These are phyloP conservation scores for Basipetospora chlamydospora DNA, from an alignment of 2,329 filamentous ascomycete genomes.

Conservation along the genomic window DNA sequence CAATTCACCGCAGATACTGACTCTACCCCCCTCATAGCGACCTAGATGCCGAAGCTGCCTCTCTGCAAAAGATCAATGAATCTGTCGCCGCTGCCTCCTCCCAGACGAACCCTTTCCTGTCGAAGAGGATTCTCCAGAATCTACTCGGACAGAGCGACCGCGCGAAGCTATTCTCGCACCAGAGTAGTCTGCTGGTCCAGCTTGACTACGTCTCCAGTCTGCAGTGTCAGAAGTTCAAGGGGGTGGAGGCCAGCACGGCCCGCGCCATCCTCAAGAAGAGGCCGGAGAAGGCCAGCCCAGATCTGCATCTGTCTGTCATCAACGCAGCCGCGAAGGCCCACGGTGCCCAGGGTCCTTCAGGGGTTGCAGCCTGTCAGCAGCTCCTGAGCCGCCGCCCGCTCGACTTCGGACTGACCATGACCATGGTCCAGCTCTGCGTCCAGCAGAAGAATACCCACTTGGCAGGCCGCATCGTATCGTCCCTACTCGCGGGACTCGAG, in stretches of 20 bases:
- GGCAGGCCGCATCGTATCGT: slow-evolving; percentile 61
- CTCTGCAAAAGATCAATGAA: slow-evolving; percentile 58
- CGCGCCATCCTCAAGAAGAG: neutral
- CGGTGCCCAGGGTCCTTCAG: slow-evolving; percentile 1
- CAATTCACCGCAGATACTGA: too few species aligned
- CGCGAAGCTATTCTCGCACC: slow-evolving; percentile 59
- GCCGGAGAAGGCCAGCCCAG: neutral
- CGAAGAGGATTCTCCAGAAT: slow-evolving; percentile 45
- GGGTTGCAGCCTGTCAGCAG: slow-evolving; percentile 4
- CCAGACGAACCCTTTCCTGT: slow-evolving; percentile 49
- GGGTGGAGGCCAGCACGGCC: slow-evolving; percentile 29
- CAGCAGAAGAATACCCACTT: slow-evolving; percentile 55
- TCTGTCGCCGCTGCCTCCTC: slow-evolving; percentile 24
- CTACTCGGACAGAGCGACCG: slow-evolving; percentile 35
- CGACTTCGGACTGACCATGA: slow-evolving; percentile 66
- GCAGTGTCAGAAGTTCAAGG: slow-evolving; percentile 47
- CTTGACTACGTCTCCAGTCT: slow-evolving; percentile 48
- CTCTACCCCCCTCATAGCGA: slow-evolving; percentile 32
- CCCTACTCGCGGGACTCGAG: slow-evolving; percentile 60
- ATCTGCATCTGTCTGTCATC: slow-evolving; percentile 1
- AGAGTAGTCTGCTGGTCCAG: slow-evolving; percentile 34
- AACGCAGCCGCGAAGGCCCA: slow-evolving; percentile 6
- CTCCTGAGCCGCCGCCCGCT: slow-evolving; percentile 5
- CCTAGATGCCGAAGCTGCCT: slow-evolving; percentile 49
- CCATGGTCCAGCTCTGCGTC: slow-evolving; percentile 69